Evolutionary conservation across 2,329 filamentous ascomycete species (phyloP).

Genomic region (Aspergillus brasiliensis): DNA sequence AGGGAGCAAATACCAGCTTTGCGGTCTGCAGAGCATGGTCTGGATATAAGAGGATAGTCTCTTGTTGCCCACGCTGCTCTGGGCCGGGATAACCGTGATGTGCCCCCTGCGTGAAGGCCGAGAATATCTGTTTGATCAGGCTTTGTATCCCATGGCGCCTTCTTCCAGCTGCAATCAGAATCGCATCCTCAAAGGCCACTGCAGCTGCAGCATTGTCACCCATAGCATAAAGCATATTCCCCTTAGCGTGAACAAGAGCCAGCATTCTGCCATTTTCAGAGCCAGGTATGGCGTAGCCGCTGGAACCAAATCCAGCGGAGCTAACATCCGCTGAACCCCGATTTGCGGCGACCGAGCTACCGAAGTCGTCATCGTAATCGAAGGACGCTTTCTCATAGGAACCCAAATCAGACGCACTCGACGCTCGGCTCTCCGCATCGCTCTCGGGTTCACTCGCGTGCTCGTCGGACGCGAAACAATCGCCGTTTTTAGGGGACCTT

Average conservation of each 20-base stretch:
- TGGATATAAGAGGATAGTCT: slow-evolving; percentile 78
- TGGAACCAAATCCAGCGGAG: slow-evolving; percentile 67
- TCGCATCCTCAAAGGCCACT: slow-evolving; percentile 89
- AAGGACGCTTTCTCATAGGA: slow-evolving; percentile 60
- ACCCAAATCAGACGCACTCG: slow-evolving; percentile 53
- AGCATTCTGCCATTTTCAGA: slow-evolving; percentile 90
- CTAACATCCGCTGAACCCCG: slow-evolving; percentile 31
- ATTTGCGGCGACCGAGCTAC: slow-evolving; percentile 29
- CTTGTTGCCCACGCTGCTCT: slow-evolving; percentile 40
- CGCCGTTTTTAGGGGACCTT: slow-evolving; percentile 53
- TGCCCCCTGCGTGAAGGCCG: slow-evolving; percentile 61
- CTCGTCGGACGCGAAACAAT: slow-evolving; percentile 54
- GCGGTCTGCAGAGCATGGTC: slow-evolving; percentile 82
- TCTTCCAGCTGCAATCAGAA: slow-evolving; percentile 80
- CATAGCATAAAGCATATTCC: slow-evolving; percentile 93
- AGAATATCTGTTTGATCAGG: slow-evolving; percentile 76
- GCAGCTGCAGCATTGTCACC: slow-evolving; percentile 81
- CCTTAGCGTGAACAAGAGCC: slow-evolving; percentile 93
- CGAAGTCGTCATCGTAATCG: slow-evolving; percentile 55
- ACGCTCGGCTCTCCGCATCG: slow-evolving; percentile 57
- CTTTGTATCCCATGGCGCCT: slow-evolving; percentile 70
- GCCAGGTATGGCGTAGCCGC: slow-evolving; percentile 81
- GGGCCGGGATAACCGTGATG: slow-evolving; percentile 40
- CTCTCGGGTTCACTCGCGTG: slow-evolving; percentile 62
- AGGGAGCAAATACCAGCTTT: slow-evolving; percentile 74